phyloP scores from a whole-genome alignment of 2,329 filamentous ascomycete genomes.

The Pseudohalonectria lignicola region DNA sequence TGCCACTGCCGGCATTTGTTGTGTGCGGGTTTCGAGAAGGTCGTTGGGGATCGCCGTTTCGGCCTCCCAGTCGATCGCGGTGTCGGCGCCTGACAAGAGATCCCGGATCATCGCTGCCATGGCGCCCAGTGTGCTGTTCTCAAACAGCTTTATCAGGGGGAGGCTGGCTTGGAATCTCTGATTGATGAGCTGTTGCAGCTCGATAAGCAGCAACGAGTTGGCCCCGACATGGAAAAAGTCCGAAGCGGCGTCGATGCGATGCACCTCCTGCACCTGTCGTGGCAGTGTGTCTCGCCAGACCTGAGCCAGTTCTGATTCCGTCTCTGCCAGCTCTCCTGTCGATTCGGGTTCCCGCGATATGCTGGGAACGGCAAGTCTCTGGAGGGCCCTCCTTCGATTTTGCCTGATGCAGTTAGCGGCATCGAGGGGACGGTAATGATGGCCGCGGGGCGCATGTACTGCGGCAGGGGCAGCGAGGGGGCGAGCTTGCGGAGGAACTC shows the following conservation, averaged over 20 bases:
- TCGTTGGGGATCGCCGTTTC: slow-evolving; percentile 9
- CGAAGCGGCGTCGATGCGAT: slow-evolving; percentile 9
- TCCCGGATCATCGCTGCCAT: slow-evolving; percentile 24
- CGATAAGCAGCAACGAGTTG: slow-evolving; percentile 18
- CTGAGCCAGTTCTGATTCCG: not conserved
- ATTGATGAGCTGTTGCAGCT: slow-evolving; percentile 21
- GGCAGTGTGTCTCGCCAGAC: slow-evolving; percentile 1
- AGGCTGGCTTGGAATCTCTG: slow-evolving; percentile 18
- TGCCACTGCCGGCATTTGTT: slow-evolving; percentile 2
- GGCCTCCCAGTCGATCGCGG: slow-evolving; percentile 14
- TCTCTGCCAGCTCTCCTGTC: not conserved
- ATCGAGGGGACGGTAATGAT: not conserved
- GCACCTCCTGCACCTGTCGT: slow-evolving; percentile 1
- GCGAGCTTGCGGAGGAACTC: slow-evolving; percentile 2
- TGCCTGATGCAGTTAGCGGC: slow-evolving; percentile 1
- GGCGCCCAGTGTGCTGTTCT: slow-evolving; percentile 20
- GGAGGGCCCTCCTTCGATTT: slow-evolving; percentile 2
- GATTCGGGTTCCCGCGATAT: slow-evolving; percentile 5
- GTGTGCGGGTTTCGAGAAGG: slow-evolving; percentile 1
- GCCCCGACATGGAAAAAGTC: slow-evolving; percentile 20
- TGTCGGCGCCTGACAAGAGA: not conserved
- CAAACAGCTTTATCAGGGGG: slow-evolving; percentile 23
- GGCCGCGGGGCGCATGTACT: slow-evolving; percentile 18
- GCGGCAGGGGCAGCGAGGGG: slow-evolving; percentile 6
- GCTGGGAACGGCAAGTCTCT: not conserved